Conservation (phyloP, 129 eudicot species). For the Dittrichia graveolens region DNA sequence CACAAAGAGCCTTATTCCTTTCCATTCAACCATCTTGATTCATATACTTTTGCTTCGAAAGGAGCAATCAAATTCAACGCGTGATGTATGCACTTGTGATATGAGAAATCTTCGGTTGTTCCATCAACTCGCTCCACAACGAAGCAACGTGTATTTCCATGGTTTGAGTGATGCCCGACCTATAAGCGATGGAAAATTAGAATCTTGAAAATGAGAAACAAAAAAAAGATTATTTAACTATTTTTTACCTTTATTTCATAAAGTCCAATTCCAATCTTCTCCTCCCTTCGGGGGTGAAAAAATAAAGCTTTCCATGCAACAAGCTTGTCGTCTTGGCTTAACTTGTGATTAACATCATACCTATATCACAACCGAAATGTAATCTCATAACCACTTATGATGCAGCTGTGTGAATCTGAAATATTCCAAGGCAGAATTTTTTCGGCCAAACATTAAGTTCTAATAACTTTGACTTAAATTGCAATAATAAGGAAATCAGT, state of each 20-base stretch:
- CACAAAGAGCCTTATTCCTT: slow-evolving; percentile 1
- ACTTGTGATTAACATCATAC: slow-evolving; percentile 46
- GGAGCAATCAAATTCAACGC: slow-evolving; percentile 58
- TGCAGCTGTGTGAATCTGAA: no score
- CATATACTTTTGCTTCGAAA: slow-evolving; percentile 40
- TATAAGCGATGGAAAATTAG: slow-evolving; percentile 16
- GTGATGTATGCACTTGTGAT: slow-evolving; percentile 69
- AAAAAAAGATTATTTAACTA: background rate
- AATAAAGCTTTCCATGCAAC: slow-evolving; percentile 61
- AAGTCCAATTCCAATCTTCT: slow-evolving; percentile 77
- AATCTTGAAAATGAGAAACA: background rate
- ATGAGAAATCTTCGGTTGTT: slow-evolving; percentile 76
- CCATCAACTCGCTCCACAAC: slow-evolving; percentile 65
- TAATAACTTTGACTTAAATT: no score
- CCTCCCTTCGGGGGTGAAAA: slow-evolving; percentile 74
- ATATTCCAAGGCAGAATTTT: no score
- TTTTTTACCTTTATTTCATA: slow-evolving; percentile 62
- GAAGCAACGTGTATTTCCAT: slow-evolving; percentile 67
- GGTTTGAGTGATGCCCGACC: slow-evolving; percentile 61
- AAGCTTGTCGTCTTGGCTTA: slow-evolving; percentile 61
- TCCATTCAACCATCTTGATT: slow-evolving; percentile 46
- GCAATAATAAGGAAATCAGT: no score
- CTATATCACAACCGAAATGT: slow-evolving; percentile 32
- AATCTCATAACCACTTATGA: no score
- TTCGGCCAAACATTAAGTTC: no score